Conservation (phyloP, 805 yeast species). For the Candida xyloterini region DNA sequence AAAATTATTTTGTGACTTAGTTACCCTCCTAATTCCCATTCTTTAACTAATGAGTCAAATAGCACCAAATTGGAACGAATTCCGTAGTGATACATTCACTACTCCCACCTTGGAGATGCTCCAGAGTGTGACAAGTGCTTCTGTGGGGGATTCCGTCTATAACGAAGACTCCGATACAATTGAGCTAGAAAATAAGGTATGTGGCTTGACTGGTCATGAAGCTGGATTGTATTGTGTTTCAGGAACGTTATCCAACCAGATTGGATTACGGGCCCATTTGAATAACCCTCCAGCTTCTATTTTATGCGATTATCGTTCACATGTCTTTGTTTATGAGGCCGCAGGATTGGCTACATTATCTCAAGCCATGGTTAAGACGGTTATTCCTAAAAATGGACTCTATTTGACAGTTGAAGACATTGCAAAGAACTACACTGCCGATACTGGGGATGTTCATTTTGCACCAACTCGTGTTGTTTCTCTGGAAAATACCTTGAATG, state of each 20-base stretch:
- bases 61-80: conserved; percentile 40
- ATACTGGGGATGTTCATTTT: conserved; percentile 79
- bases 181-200: conserved; percentile 60
- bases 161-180: conserved; percentile 74
- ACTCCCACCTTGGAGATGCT: conserved; percentile 78
- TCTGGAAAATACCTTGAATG: conserved; percentile 86
- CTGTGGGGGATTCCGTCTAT: conserved; percentile 88
- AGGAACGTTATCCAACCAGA: conserved; percentile 89
- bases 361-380: conserved; percentile 88
- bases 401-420: conserved; percentile 82
- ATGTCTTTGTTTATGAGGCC: conserved; percentile 80
- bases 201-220: conserved; percentile 70
- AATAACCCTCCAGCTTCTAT: conserved; percentile 83
- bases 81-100: conserved; percentile 84
- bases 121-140: conserved; percentile 50
- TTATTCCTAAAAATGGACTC: conserved; percentile 70
- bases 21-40: conserved; percentile 7
- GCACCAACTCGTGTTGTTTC: conserved; percentile 87
- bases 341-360: conserved; percentile 88
- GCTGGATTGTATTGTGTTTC: conserved; percentile 82
- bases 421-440: conserved; percentile 54
- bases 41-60: conserved; percentile 3
- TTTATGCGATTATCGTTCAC: conserved; percentile 82
- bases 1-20: not conserved
- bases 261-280: conserved; percentile 73